Evolutionary conservation across 352 stramenopile species (phyloP).

Genomic region (Globisporangium sylvaticum): DNA sequence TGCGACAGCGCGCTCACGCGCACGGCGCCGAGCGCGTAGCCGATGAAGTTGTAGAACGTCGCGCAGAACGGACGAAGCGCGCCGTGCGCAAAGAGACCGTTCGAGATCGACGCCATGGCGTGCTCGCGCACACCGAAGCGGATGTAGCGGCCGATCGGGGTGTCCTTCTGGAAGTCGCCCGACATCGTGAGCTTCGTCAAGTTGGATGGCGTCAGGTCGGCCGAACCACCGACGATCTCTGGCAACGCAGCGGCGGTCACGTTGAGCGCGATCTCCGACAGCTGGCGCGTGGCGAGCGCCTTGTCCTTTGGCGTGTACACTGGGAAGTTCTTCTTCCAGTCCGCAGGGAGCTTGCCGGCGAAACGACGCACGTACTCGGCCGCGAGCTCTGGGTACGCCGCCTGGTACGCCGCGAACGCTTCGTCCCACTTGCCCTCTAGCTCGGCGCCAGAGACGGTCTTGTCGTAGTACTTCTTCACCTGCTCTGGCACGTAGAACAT

Average conservation of each 20-base stretch:
- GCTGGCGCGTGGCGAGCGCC: slow-evolving; percentile 91
- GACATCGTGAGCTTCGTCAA: slow-evolving; percentile 94
- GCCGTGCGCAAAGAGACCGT: slow-evolving; percentile 98
- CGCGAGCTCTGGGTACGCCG: slow-evolving; percentile 89
- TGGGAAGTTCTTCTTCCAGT: slow-evolving; percentile 91
- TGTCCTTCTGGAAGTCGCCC: slow-evolving; percentile 97
- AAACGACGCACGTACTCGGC: slow-evolving; percentile 94
- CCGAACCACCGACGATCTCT: slow-evolving; percentile 97
- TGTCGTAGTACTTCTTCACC: slow-evolving; percentile 91
- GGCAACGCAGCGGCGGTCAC: slow-evolving; percentile 89
- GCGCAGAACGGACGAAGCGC: slow-evolving; percentile 96
- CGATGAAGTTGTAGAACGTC: slow-evolving; percentile 99
- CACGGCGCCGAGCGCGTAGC: slow-evolving; percentile 95
- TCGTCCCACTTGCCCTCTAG: slow-evolving; percentile 88
- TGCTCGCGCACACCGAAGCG: slow-evolving; percentile 99
- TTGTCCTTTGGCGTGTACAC: slow-evolving; percentile 89
- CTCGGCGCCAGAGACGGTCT: slow-evolving; percentile 66
- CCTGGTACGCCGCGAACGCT: slow-evolving; percentile 90
- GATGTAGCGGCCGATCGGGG: slow-evolving; percentile 94
- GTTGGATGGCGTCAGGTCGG: slow-evolving; percentile 98
- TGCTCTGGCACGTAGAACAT: slow-evolving; percentile 93
- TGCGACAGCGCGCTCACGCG: slow-evolving; percentile 93
- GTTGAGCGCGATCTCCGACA: slow-evolving; percentile 95
- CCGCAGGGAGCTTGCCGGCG: slow-evolving; percentile 86
- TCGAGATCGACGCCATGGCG: slow-evolving; percentile 97